These are phyloP conservation scores for Sungouiozyma ichnusensis DNA, from an alignment of 805 yeast species.

Conservation along the genomic window DNA sequence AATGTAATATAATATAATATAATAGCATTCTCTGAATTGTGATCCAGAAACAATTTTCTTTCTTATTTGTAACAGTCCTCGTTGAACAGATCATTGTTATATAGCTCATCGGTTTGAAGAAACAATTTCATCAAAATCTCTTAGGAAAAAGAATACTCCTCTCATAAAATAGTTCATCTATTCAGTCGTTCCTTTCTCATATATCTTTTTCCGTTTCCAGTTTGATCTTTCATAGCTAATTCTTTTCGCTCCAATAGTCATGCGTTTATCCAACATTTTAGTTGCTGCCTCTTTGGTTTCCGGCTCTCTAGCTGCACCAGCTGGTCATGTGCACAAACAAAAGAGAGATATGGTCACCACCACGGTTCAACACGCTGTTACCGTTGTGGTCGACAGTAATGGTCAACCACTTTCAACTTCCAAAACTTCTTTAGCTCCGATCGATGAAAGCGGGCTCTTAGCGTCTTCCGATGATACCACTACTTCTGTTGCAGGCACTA, in stretches of 20 bases:
- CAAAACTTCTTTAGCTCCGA: constrained; percentile 8
- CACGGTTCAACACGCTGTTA: constrained; percentile 36
- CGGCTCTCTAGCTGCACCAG: constrained; percentile 48
- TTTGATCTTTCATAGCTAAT: background rate
- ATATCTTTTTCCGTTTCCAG: background rate
- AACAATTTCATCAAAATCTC: background rate
- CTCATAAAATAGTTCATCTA: background rate
- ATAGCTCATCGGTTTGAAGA: background rate
- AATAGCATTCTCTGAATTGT: background rate
- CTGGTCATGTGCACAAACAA: constrained; percentile 32
- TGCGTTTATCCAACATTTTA: constrained; percentile 42
- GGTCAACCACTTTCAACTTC: constrained; percentile 22
- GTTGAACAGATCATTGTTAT: background rate
- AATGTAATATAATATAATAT: no score
- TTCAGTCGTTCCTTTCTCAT: background rate
- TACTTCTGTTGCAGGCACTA: constrained; percentile 10
- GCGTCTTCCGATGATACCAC: constrained; percentile 10
- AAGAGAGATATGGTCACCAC: constrained; percentile 44
- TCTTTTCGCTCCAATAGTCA: constrained; percentile 8
- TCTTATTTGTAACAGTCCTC: no score
- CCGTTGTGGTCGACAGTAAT: constrained; percentile 27
- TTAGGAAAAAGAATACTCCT: background rate
- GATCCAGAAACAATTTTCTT: background rate
- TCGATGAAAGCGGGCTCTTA: constrained; percentile 11
- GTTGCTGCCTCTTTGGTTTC: constrained; percentile 39